Evolutionary conservation across 208 protist genomes (phyloP).

Genomic region (Naegleria lovaniensis): DNA sequence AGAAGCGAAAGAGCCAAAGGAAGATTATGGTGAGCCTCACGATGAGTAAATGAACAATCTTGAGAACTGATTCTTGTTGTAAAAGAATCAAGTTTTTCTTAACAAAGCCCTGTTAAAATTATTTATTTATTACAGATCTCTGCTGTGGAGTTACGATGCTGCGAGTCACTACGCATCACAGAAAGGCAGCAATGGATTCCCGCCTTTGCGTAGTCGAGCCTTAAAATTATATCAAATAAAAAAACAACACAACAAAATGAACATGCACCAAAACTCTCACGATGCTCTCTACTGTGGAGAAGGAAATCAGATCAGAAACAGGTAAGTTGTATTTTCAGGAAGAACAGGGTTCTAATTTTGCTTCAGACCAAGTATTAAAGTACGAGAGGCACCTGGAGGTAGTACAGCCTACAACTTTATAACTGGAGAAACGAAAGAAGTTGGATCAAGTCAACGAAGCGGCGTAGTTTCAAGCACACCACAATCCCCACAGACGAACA

Average conservation of each 20-base stretch:
- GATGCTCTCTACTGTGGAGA: neutral
- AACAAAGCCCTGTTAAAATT: too few relatives aligned
- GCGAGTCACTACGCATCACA: too few relatives aligned
- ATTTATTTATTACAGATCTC: too few relatives aligned
- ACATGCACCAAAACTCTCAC: neutral
- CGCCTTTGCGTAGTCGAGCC: neutral
- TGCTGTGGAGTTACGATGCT: too few relatives aligned
- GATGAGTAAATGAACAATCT: neutral
- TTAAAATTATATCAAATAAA: neutral
- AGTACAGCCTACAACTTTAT: neutral
- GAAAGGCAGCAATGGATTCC: too few relatives aligned
- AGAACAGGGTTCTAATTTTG: too few relatives aligned
- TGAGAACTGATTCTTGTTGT: too few relatives aligned
- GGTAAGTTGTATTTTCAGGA: neutral
- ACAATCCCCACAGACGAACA: neutral
- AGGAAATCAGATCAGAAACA: neutral
- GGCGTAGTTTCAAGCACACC: neutral
- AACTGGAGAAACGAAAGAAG: neutral
- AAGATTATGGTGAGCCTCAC: neutral
- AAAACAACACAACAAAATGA: neutral
- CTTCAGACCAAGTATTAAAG: neutral
- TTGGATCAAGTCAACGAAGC: neutral
- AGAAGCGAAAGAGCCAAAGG: constrained; percentile 19
- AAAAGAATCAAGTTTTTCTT: too few relatives aligned
- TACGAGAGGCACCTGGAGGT: neutral